Base-by-base conservation (phyloP, 148 eudicot species). In the Suaeda aralocaspica region DNA sequence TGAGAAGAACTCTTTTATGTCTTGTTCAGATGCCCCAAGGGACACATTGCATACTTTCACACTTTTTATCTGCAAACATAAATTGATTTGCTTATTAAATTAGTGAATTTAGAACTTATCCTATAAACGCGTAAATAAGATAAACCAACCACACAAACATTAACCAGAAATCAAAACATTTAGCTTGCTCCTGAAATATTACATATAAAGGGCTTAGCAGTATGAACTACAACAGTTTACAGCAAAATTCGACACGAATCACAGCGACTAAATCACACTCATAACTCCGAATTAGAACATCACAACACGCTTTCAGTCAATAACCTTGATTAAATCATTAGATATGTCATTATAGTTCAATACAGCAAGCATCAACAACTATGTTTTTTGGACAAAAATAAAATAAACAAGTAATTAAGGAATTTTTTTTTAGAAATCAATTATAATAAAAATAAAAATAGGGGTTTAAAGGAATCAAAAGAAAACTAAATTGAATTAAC, bases 21-120 rank as follows among this genome's bases (percentile, higher is more conserved):
- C 96, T 77, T 88, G 85, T 72, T 88, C 92, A 51, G 89, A 75
- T 51, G 95, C 96, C 61, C 88, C 79, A 24, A 85, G 81, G 72
- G 96, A 93, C 67, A 93, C 90, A 84, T 90, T 88, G 82, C 84
- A 86, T 52, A 88, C 96, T 77, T 84, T 87, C 74, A 85, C 96
- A 64, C 90, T 87, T 84, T 77, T 81, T 48, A 81, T 77, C 91
- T 87, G 88, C 55, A 67, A 79, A 45, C 18, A 75, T 2, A 62
- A 15, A 70, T n/a, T 19, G 16, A n/a, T n/a, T n/a, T n/a, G 41
- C 41, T 3, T 36, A 36, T 36, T 36, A 36, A 36, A 36, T 8
- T 36, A 36, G 8, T 36, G 41, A 4, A 36, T n/a, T n/a, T 8
- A 36, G 29, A 67, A 49, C 31, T 67, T 36, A 31, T 13, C 9